These are phyloP conservation scores for Larix sibirica DNA, from an alignment of 83 land plant species.

Conservation along the genomic window DNA sequence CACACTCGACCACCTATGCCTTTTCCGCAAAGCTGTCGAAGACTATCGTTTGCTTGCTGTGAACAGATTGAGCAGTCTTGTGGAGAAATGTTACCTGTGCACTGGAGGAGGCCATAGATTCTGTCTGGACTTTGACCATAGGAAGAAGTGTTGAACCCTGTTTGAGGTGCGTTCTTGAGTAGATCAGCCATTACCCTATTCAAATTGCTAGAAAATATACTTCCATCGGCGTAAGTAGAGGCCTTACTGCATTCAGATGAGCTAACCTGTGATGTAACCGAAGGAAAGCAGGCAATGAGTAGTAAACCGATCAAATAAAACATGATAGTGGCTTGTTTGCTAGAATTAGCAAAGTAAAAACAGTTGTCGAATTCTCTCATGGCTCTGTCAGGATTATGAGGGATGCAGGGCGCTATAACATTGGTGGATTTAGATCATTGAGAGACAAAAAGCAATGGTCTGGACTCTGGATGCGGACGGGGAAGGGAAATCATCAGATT, in stretches of 20 bases:
- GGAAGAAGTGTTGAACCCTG: constrained; percentile 7
- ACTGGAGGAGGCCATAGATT: constrained; percentile 10
- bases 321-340: too few relatives aligned
- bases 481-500: too few relatives aligned
- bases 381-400: too few relatives aligned
- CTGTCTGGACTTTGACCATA: background rate
- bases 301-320: background rate
- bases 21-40: background rate
- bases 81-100: background rate
- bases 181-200: background rate
- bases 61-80: background rate
- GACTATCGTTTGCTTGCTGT: background rate
- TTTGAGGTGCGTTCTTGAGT: background rate
- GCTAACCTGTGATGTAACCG: background rate
- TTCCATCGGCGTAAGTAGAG: background rate
- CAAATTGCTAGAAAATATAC: background rate
- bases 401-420: too few relatives aligned
- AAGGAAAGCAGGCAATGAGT: background rate
- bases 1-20: background rate
- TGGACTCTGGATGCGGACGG: too few relatives aligned
- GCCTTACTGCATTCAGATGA: background rate
- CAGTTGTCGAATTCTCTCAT: too few relatives aligned
- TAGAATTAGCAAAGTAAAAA: too few relatives aligned
- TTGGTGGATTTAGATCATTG: too few relatives aligned
- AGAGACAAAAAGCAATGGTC: too few relatives aligned